phyloP scores from a whole-genome alignment of 148 eudicot species.

The Hydrangea macrophylla region DNA sequence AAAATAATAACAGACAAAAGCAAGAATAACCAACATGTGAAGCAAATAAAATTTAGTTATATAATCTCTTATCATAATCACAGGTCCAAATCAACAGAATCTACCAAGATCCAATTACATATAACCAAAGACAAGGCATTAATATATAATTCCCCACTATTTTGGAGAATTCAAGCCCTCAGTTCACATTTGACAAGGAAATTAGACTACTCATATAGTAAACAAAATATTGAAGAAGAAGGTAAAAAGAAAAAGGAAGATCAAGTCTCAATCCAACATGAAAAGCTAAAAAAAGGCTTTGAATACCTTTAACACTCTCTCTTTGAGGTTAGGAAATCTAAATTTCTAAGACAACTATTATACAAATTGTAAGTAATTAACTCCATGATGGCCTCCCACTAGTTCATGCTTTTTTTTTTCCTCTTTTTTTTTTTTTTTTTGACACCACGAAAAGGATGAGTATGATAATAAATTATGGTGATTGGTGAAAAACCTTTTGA shows the following conservation, averaged over 20 bases:
- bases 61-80: constrained; percentile 23
- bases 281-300: constrained; percentile 24
- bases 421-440: constrained; percentile 22
- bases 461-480: constrained; percentile 9
- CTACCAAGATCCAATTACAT: constrained; percentile 18
- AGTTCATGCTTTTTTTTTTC: constrained; percentile 27
- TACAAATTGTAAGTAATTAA: constrained; percentile 19
- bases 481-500: constrained; percentile 59
- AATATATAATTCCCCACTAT: constrained; percentile 19
- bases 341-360: constrained; percentile 39
- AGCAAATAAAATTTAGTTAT: constrained; percentile 13
- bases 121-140: neutral
- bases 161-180: constrained; percentile 20
- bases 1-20: constrained; percentile 8
- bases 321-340: constrained; percentile 42
- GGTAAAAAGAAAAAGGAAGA: constrained; percentile 6
- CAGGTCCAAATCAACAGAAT: constrained; percentile 19
- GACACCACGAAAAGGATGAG: constrained; percentile 32
- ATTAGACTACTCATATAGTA: constrained; percentile 13
- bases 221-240: too few relatives aligned
- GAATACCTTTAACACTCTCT: constrained; percentile 26
- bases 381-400: constrained; percentile 34
- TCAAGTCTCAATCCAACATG: constrained; percentile 34
- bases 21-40: constrained; percentile 5
- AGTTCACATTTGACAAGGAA: constrained; percentile 18